Evolutionary conservation across 106 monocot species (phyloP).

Genomic region (Iris macrosiphon): DNA sequence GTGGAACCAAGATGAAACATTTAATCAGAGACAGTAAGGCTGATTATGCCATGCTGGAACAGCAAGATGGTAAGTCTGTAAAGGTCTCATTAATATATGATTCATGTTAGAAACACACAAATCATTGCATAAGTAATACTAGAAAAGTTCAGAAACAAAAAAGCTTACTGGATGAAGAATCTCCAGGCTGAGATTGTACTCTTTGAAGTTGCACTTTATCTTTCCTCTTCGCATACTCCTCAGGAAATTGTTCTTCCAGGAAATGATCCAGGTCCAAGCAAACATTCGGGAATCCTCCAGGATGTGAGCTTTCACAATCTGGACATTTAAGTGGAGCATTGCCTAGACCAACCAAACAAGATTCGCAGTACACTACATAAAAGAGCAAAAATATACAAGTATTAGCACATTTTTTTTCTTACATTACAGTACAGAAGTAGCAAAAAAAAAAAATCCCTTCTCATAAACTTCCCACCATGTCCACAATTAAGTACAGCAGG

Average conservation of each 20-base stretch:
- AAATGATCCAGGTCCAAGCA: conserved; percentile 60
- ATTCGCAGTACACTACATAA: conserved; percentile 44
- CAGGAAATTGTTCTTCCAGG: conserved; percentile 46
- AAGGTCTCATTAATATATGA: too few species aligned
- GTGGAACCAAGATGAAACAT: too few species aligned
- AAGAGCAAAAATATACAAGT: too few species aligned
- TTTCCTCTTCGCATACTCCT: conserved; percentile 35
- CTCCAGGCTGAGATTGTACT: conserved; percentile 6
- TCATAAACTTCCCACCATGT: conserved; percentile 7
- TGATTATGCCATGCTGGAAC: too few species aligned
- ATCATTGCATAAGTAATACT: too few species aligned
- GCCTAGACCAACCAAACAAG: conserved; percentile 23
- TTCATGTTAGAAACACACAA: too few species aligned
- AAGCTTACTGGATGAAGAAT: conserved; percentile 40
- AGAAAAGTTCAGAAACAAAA: too few species aligned
- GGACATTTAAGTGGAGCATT: conserved; percentile 30
- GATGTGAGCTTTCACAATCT: conserved; percentile 40
- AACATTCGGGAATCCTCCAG: conserved; percentile 53
- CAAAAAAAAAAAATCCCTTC: too few species aligned
- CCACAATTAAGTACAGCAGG: conserved; percentile 20
- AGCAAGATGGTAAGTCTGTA: too few species aligned
- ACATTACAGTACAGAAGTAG: too few species aligned
- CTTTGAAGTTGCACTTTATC: conserved; percentile 14
- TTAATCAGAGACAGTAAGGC: too few species aligned
- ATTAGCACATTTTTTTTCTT: too few species aligned